phyloP scores from a whole-genome alignment of 148 eudicot species.

The Cornus controversa region DNA sequence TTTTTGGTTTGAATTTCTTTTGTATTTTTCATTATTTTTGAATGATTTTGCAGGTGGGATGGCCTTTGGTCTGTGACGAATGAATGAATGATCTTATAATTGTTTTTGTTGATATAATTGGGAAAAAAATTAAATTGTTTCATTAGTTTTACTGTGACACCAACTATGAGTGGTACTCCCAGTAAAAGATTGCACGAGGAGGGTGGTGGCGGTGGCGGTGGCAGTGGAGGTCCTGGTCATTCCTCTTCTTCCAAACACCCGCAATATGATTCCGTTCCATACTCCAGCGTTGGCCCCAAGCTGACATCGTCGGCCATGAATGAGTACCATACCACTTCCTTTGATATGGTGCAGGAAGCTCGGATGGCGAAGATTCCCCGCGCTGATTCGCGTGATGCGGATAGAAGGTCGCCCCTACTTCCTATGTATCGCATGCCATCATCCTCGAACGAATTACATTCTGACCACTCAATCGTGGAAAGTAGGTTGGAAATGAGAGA shows the following conservation, averaged over 20 bases:
- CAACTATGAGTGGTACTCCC: constrained; percentile 46
- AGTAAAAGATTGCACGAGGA: constrained; percentile 44
- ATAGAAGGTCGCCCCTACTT: constrained; percentile 60
- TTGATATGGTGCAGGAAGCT: constrained; percentile 47
- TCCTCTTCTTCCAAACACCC: constrained; percentile 31
- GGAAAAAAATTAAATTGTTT: neutral
- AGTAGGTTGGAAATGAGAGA: constrained; percentile 58
- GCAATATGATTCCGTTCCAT: constrained; percentile 33
- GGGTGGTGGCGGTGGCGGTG: constrained; percentile 20
- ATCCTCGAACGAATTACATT: constrained; percentile 44
- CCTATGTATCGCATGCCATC: constrained; percentile 55
- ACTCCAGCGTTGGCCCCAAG: constrained; percentile 29
- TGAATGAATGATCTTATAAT: neutral
- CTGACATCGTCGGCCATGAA: constrained; percentile 11
- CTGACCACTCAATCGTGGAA: constrained; percentile 46
- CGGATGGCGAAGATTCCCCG: constrained; percentile 62
- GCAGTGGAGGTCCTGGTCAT: constrained; percentile 25
- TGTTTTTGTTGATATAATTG: neutral
- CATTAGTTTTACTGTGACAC: neutral
- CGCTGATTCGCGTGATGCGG: constrained; percentile 54
- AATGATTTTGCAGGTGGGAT: neutral
- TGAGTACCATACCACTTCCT: constrained; percentile 25
- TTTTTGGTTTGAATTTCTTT: too few relatives aligned
- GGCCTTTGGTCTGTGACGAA: too few relatives aligned
- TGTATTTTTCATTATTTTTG: too few relatives aligned